A percentile compares a stretch with the other conserved stretches of the same genome.
These are phyloP conservation scores for Leptomonas seymouri DNA, from an alignment of 208 protist genomes.

Conservation along the genomic window DNA sequence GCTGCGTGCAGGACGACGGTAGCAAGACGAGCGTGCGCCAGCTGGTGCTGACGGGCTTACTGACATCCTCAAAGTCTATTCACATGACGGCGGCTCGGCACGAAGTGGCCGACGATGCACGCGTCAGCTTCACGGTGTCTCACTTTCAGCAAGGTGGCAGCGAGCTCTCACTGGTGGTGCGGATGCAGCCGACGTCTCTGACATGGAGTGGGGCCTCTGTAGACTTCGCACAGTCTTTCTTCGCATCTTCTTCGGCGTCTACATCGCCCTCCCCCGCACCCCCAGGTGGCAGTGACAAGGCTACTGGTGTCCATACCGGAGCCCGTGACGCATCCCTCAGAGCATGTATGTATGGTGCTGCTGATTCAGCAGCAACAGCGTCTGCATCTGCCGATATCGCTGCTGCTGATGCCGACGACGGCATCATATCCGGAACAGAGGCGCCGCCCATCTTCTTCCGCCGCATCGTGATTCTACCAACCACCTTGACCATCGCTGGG, in stretches of 20 bases:
- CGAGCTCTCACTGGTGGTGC: conserved; percentile 36
- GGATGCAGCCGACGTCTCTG: conserved; percentile 60
- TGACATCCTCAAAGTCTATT: conserved; percentile 35
- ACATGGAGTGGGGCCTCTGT: conserved; percentile 41
- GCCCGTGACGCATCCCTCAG: not conserved
- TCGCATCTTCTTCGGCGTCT: not conserved
- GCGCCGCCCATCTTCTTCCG: conserved; percentile 62
- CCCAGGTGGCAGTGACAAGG: not conserved
- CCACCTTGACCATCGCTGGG: conserved; percentile 53
- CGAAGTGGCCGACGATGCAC: conserved; percentile 19
- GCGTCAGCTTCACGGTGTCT: conserved; percentile 15
- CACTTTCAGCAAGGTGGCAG: conserved; percentile 36
- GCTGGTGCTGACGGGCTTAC: conserved; percentile 33
- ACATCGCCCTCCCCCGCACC: conserved; percentile 1
- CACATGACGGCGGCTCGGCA: conserved; percentile 5
- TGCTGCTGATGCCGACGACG: not conserved
- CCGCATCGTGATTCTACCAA: conserved; percentile 51
- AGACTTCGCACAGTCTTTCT: conserved; percentile 32
- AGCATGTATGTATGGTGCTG: not conserved
- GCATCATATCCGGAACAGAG: conserved; percentile 28
- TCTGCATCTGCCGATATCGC: not conserved
- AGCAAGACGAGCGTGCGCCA: conserved; percentile 6
- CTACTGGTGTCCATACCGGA: not conserved
- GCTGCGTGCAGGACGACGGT: not conserved
- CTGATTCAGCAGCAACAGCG: not conserved